Percentiles rank a stretch among this genome's conserved stretches.
phyloP scores from a whole-genome alignment of 495 filamentous ascomycete species.

The Staphylotrichum longicolle region DNA sequence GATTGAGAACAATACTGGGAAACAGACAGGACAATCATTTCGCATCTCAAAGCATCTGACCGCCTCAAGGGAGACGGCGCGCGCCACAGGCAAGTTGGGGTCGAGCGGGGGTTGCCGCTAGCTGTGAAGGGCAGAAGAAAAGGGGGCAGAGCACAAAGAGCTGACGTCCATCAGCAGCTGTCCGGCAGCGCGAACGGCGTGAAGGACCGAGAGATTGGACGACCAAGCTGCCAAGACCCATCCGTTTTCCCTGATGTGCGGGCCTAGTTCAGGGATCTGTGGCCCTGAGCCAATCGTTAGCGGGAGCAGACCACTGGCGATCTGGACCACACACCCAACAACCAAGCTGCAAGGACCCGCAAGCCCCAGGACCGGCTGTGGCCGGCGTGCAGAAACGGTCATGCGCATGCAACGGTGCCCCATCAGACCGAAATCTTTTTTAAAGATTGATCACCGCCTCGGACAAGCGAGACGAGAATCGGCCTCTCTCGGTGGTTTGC shows the following conservation, averaged over 20 bases:
- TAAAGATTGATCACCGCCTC: slow-evolving; percentile 25
- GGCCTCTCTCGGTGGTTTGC: slow-evolving; percentile 4
- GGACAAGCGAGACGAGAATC: background rate
- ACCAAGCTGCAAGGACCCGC: background rate
- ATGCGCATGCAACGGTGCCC: slow-evolving; percentile 2
- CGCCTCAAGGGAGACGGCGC: background rate
- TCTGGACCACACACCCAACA: slow-evolving; percentile 2
- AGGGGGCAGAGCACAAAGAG: slow-evolving; percentile 4
- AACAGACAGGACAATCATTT: slow-evolving; percentile 17
- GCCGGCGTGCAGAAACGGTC: slow-evolving; percentile 9
- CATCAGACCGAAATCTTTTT: slow-evolving; percentile 26
- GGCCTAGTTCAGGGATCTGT: background rate
- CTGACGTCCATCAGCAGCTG: slow-evolving; percentile 10
- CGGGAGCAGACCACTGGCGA: background rate
- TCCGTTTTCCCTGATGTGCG: background rate
- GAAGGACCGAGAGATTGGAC: background rate
- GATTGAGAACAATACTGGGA: slow-evolving; percentile 23
- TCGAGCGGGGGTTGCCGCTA: background rate
- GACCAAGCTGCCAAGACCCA: slow-evolving; percentile 1
- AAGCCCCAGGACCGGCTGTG: no score
- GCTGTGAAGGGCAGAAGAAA: background rate
- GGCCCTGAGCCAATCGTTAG: slow-evolving; percentile 4
- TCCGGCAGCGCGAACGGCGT: background rate
- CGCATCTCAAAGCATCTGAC: slow-evolving; percentile 4
- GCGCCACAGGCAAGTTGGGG: background rate